Evolutionary conservation across 139 green algal genomes (phyloP), one percentile per base, ranked within the genome.

Genomic region (Coelastrella sp.): DNA sequence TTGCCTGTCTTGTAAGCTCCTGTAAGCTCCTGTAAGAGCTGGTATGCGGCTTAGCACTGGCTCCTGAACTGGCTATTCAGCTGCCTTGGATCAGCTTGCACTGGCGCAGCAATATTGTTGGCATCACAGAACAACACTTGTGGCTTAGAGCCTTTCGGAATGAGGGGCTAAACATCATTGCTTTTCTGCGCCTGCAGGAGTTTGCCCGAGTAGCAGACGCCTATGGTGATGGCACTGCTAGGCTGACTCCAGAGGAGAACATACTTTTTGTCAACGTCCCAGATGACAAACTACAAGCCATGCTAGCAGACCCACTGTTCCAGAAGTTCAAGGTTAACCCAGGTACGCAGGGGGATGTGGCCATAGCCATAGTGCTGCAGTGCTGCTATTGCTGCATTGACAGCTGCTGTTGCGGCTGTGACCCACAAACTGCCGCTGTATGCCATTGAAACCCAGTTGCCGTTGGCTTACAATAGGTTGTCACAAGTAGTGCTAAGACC

Each of bases 231-330:
- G 97, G 98, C 56, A 97, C 96, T 6, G 84, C 98, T 75, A 95
- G 98, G 3, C 89, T 99, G 58, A 99, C 98, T 3, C 97, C 99
- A 77, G 98, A 99, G 92, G 93, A 99, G 94, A 99, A 99, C 91
- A 90, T 99, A 3, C 89, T 99, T 2, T 96, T 99, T 80, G 92
- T 95, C 57, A 98, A 98, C 90, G 92, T 99, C 5, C 96, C 96
- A 0, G 92, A 99, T 75, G 95, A 79, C n/a, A 96, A 97, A 59
- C 82, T 99, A 75, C 93, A 95, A 3, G 95, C 88, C 2, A 92
- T 99, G 90, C 93, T 98, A 86, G 89, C 92, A n/a, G 98, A 99
- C 90, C 97, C 96, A 3, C 75, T 99, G 11, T 96, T 99, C 85
- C 61, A 96, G 81, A 94, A 92, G 60, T 98, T 95, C 88, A 90